Conservation (phyloP, 345 rosid genomes). For the Reutealis trisperma region DNA sequence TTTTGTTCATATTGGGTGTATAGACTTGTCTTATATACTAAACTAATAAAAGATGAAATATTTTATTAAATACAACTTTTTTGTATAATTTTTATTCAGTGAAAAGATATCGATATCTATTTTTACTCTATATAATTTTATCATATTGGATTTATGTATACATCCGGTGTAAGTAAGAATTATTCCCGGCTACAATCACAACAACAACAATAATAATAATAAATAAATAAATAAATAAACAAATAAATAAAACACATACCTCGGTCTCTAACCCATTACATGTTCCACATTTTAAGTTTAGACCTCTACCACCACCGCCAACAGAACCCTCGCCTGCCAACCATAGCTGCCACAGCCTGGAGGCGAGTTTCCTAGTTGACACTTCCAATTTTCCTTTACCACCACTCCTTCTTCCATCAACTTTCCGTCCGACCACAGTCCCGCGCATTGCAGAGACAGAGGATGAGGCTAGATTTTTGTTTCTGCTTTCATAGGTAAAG, state of each 20-base stretch:
- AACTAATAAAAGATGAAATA: too few species aligned
- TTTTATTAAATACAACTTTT: too few species aligned
- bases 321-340: constrained; percentile 15
- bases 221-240: neutral
- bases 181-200: too few species aligned
- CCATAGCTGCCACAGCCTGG: constrained; percentile 20
- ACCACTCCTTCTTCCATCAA: neutral
- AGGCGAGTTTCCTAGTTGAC: constrained; percentile 47
- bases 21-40: too few species aligned
- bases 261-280: constrained; percentile 16
- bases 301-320: constrained; percentile 4
- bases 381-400: neutral
- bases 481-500: neutral
- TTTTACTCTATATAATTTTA: too few species aligned
- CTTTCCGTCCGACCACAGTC: neutral
- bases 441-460: neutral
- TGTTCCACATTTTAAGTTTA: constrained; percentile 10
- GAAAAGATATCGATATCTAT: too few species aligned
- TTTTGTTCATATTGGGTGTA: too few species aligned
- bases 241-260: constrained; percentile 16
- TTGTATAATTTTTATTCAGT: too few species aligned
- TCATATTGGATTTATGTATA: too few species aligned
- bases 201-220: neutral
- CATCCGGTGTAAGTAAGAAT: too few species aligned
- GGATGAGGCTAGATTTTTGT: neutral